Percentiles rank a stretch among this genome's conserved stretches.
phyloP scores from a whole-genome alignment of 352 stramenopile genomes.

The Phytophthora meadii region DNA sequence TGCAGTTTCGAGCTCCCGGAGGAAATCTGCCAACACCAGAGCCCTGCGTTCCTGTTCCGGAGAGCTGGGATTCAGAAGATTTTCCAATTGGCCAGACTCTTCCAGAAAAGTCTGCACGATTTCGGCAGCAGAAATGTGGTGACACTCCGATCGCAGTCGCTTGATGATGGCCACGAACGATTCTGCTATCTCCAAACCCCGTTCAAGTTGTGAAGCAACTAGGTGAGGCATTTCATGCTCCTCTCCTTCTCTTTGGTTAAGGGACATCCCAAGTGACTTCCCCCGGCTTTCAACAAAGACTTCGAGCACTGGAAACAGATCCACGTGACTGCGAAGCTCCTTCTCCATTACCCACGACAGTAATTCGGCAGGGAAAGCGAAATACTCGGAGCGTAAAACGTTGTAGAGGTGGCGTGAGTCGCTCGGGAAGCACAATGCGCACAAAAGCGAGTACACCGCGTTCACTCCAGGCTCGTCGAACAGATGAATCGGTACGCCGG shows the following conservation, averaged over 20 bases:
- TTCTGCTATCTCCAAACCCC: slow-evolving; percentile 33
- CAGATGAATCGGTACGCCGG: slow-evolving; percentile 33
- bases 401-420: slow-evolving; percentile 84
- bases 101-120: slow-evolving; percentile 74
- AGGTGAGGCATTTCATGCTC: slow-evolving; percentile 7
- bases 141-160: slow-evolving; percentile 52
- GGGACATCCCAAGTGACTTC: slow-evolving; percentile 24
- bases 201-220: slow-evolving; percentile 25
- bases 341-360: slow-evolving; percentile 76
- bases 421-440: slow-evolving; percentile 67
- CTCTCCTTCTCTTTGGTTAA: slow-evolving; percentile 15
- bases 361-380: slow-evolving; percentile 60
- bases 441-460: slow-evolving; percentile 69
- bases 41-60: slow-evolving; percentile 60
- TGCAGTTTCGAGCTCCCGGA: slow-evolving; percentile 66
- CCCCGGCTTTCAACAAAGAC: slow-evolving; percentile 51
- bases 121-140: slow-evolving; percentile 56
- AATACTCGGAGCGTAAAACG: slow-evolving; percentile 69
- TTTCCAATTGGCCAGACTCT: slow-evolving; percentile 50
- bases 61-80: slow-evolving; percentile 56
- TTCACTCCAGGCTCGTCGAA: slow-evolving; percentile 75
- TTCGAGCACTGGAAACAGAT: slow-evolving; percentile 62
- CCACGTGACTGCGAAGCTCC: slow-evolving; percentile 52
- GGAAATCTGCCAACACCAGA: slow-evolving; percentile 69
- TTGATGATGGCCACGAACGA: slow-evolving; percentile 55